A percentile compares a stretch with the other conserved stretches of the same genome.
These are phyloP conservation scores for Talaromyces sp. DNA, from an alignment of 2,329 filamentous ascomycete species.

Conservation along the genomic window DNA sequence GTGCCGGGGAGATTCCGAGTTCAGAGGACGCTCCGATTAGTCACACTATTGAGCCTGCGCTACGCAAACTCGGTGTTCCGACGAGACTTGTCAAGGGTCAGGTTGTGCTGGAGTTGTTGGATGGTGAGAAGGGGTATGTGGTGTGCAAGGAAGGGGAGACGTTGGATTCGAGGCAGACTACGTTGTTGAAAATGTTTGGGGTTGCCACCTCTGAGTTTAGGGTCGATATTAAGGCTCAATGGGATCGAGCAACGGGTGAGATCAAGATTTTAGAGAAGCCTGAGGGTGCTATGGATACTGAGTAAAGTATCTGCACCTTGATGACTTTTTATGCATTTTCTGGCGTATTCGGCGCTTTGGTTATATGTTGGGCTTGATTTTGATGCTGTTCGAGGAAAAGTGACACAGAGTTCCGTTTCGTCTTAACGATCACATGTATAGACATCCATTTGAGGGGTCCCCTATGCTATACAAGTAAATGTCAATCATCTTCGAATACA, in stretches of 20 bases:
- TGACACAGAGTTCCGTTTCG: background rate
- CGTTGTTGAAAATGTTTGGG: slow-evolving; percentile 89
- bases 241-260: slow-evolving; percentile 41
- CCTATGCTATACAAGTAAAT: background rate
- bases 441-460: background rate
- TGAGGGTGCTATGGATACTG: slow-evolving; percentile 44
- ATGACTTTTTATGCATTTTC: slow-evolving; percentile 31
- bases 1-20: slow-evolving; percentile 72
- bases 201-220: slow-evolving; percentile 88
- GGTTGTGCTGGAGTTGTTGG: slow-evolving; percentile 66
- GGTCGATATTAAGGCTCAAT: slow-evolving; percentile 71
- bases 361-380: slow-evolving; percentile 4
- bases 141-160: slow-evolving; percentile 83
- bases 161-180: slow-evolving; percentile 87
- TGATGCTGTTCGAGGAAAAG: slow-evolving; percentile 3
- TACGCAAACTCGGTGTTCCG: slow-evolving; percentile 85
- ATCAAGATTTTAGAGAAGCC: slow-evolving; percentile 41
- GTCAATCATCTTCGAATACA: background rate
- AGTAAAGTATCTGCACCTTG: slow-evolving; percentile 29
- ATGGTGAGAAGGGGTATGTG: slow-evolving; percentile 58
- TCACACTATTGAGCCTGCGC: slow-evolving; percentile 84
- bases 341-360: slow-evolving; percentile 22
- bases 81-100: slow-evolving; percentile 85
- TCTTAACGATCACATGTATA: background rate
- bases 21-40: slow-evolving; percentile 84